These are phyloP conservation scores for Polygonum maritimum DNA, from an alignment of 148 eudicot species.

Conservation along the genomic window DNA sequence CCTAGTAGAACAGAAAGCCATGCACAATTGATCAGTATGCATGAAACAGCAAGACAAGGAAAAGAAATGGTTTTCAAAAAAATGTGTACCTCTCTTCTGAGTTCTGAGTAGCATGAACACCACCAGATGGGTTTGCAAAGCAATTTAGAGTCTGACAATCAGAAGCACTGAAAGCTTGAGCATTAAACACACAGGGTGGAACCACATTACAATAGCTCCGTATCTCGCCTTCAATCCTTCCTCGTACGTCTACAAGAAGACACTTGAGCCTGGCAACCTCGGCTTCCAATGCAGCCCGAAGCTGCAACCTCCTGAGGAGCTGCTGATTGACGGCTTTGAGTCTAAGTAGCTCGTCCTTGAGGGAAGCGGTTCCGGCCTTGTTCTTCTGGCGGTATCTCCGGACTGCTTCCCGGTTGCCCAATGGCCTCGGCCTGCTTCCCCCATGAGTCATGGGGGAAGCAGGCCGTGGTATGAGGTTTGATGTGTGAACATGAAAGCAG, in stretches of 20 bases:
- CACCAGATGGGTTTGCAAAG: background rate
- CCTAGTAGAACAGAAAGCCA: background rate
- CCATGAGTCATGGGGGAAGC: no score
- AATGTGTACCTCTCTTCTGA: background rate
- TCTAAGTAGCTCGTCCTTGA: slow-evolving; percentile 46
- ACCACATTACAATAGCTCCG: no score
- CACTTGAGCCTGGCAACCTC: slow-evolving; percentile 23
- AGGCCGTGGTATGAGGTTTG: background rate
- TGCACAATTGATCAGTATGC: background rate
- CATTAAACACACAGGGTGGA: background rate
- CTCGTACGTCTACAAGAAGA: slow-evolving; percentile 54
- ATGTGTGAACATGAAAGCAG: background rate
- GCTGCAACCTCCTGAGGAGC: slow-evolving; percentile 40
- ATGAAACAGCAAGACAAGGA: background rate
- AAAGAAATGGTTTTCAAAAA: background rate
- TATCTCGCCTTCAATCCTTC: slow-evolving; percentile 54
- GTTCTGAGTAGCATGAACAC: background rate
- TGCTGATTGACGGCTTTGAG: slow-evolving; percentile 51
- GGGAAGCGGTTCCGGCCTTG: slow-evolving; percentile 50
- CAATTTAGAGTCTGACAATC: slow-evolving; percentile 1
- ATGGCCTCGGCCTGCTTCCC: slow-evolving; percentile 15
- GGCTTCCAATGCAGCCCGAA: slow-evolving; percentile 40
- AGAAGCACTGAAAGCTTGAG: background rate
- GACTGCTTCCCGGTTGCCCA: slow-evolving; percentile 54
- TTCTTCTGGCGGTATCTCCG: slow-evolving; percentile 57